Evolutionary conservation across 140 eudicot species (phyloP), one percentile per base, ranked within the genome.

Genomic region (Bidens hawaiensis): DNA sequence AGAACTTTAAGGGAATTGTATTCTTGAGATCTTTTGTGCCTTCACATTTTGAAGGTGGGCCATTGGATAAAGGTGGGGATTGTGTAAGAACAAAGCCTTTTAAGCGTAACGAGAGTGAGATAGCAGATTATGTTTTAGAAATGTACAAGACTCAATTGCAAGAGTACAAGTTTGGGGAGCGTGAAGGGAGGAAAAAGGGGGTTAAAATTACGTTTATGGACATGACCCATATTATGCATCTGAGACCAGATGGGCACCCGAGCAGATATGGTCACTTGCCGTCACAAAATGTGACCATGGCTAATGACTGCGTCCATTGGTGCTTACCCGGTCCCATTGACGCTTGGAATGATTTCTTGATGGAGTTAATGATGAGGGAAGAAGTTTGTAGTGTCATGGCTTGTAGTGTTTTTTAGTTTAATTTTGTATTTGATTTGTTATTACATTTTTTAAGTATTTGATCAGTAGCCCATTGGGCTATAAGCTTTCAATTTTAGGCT

Each of bases 231-330:
- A 62, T 75, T 6, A 68, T 67, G 82, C 72, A 78, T 52, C 7
- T 85, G 77, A 85, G 88, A 52, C 81, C 94, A 10, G 94, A 85
- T 49, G 94, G 88, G 1, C 88, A 85, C 65, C 94, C 88, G 21
- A 72, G 94, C 14, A 69, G 50, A 60, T 81, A 75, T 52, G 88
- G 88, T 30, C 88, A 81, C 33, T 59, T 73, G 81, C 79, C 88
- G 22, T 24, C 59, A 19, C 69, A 79, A 40, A 78, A 75, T 51
- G 79, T 65, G 65, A 76, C 80, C 28, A 15, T 66, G 71, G 54
- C 63, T 18, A 78, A 79, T 56, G 88, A 85, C 4, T 85, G 94
- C 66, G 81, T 81, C n/a, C 85, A 81, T 62, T 85, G 94, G 85
- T 85, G 88, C 59, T 64, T 84, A 69, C 93, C 93, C 30, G 87